Percentiles rank a stretch among this genome's conserved stretches.
These are phyloP conservation scores for Diversispora epigaea DNA, from an alignment of 192 early-diverging fungal genomes.

Conservation along the genomic window DNA sequence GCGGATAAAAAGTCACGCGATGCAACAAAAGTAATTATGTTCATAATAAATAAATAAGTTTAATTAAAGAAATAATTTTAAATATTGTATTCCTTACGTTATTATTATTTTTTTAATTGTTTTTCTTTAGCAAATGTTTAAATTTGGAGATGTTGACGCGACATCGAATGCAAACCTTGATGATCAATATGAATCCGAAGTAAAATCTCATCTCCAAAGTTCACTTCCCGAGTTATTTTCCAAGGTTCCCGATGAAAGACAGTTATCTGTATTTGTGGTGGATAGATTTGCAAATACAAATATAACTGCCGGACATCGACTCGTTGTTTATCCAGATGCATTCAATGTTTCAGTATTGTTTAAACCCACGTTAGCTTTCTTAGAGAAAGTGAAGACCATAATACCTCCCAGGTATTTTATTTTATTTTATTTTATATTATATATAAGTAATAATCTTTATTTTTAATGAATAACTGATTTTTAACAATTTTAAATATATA, in stretches of 20 bases:
- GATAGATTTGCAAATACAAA: slow-evolving; percentile 66
- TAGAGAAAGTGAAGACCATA: slow-evolving; percentile 53
- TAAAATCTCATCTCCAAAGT: slow-evolving; percentile 31
- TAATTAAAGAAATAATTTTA: neutral
- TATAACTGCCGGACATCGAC: slow-evolving; percentile 58
- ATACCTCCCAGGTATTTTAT: slow-evolving; percentile 48
- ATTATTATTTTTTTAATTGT: neutral
- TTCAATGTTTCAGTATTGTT: slow-evolving; percentile 70
- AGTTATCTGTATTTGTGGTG: slow-evolving; percentile 40
- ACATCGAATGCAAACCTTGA: slow-evolving; percentile 28
- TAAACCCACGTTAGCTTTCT: slow-evolving; percentile 66
- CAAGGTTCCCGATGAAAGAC: slow-evolving; percentile 23
- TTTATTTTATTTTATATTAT: slow-evolving; percentile 23
- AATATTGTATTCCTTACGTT: no score
- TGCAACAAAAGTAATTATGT: slow-evolving; percentile 6
- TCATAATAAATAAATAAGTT: slow-evolving; percentile 1
- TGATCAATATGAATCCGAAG: slow-evolving; percentile 36
- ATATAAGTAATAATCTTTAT: neutral
- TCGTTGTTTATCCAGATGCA: slow-evolving; percentile 66
- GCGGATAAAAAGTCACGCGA: slow-evolving; percentile 16
- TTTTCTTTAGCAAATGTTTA: slow-evolving; percentile 40
- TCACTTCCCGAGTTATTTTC: slow-evolving; percentile 32
- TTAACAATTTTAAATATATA: slow-evolving; percentile 12
- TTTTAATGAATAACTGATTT: slow-evolving; percentile 3
- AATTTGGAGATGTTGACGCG: slow-evolving; percentile 36